Conservation (phyloP, 108 stramenopile genomes). For the Nitzschia putrida region DNA sequence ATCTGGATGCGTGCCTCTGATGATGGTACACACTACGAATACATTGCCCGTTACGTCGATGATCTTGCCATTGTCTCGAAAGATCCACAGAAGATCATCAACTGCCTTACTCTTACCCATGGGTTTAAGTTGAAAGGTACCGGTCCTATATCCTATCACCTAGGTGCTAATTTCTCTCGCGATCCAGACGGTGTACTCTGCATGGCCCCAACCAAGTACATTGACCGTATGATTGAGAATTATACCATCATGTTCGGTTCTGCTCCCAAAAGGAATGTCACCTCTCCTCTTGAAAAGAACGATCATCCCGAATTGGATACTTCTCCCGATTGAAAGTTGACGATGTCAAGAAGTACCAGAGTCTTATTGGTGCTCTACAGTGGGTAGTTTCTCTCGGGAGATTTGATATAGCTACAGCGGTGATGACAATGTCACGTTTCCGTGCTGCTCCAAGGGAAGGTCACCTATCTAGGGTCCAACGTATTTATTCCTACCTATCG, state of each 20-base stretch:
- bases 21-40: slow-evolving; percentile 29
- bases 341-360: slow-evolving; percentile 22
- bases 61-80: slow-evolving; percentile 10
- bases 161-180: slow-evolving; percentile 35
- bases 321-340: slow-evolving; percentile 14
- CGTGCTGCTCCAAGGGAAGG: slow-evolving; percentile 18
- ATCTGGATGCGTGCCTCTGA: slow-evolving; percentile 33
- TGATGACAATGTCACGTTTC: slow-evolving; percentile 31
- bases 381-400: slow-evolving; percentile 35
- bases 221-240: slow-evolving; percentile 27
- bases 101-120: slow-evolving; percentile 8
- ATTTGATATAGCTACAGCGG: slow-evolving; percentile 31
- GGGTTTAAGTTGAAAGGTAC: slow-evolving; percentile 45
- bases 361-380: slow-evolving; percentile 28
- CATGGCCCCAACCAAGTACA: slow-evolving; percentile 30
- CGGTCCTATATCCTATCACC: slow-evolving; percentile 29
- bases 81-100: slow-evolving; percentile 24
- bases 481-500: slow-evolving; percentile 29
- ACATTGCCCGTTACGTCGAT: slow-evolving; percentile 16
- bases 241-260: slow-evolving; percentile 32
- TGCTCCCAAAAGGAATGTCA: slow-evolving; percentile 14
- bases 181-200: slow-evolving; percentile 32
- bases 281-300: slow-evolving; percentile 5
- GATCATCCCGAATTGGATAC: slow-evolving; percentile 43
- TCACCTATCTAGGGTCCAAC: slow-evolving; percentile 22